A percentile compares a stretch with the other conserved stretches of the same genome.
Conservation (phyloP, 805 yeast genomes). For the Danielia oregonensis region DNA sequence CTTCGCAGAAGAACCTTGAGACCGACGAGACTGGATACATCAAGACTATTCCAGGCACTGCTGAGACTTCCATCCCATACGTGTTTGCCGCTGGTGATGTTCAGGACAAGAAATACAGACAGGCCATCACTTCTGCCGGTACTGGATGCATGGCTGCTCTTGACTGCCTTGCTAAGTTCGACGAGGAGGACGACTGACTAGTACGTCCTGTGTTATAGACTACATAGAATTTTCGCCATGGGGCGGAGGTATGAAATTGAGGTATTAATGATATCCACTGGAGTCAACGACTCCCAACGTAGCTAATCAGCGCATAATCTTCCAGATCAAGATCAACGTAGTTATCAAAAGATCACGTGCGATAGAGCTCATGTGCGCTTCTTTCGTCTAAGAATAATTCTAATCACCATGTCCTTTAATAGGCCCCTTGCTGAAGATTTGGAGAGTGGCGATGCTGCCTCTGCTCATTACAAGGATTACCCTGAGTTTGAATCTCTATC, state of each 20-base stretch:
- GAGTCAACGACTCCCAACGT: too few relatives aligned
- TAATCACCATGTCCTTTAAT: slow-evolving; percentile 33
- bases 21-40: slow-evolving; percentile 88
- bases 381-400: too few relatives aligned
- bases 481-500: slow-evolving; percentile 38
- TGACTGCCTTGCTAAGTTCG: slow-evolving; percentile 50
- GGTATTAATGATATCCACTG: too few relatives aligned
- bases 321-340: too few relatives aligned
- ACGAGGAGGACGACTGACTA: slow-evolving; percentile 20
- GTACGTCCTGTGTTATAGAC: slow-evolving; percentile 1
- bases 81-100: slow-evolving; percentile 99
- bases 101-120: slow-evolving; percentile 95
- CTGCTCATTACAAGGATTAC: slow-evolving; percentile 30
- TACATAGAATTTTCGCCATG: background rate
- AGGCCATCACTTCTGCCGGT: slow-evolving; percentile 99
- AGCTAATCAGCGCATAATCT: too few relatives aligned
- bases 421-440: slow-evolving; percentile 23
- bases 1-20: slow-evolving; percentile 57
- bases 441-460: slow-evolving; percentile 17
- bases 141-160: slow-evolving; percentile 99
- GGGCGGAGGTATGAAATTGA: too few relatives aligned
- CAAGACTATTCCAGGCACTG: slow-evolving; percentile 83
- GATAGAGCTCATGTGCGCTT: too few relatives aligned
- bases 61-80: slow-evolving; percentile 82
- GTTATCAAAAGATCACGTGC: too few relatives aligned